Evolutionary conservation across 768 basidiomycete species (phyloP), one percentile per base, ranked within the genome.

Genomic region (Russula earlei): DNA sequence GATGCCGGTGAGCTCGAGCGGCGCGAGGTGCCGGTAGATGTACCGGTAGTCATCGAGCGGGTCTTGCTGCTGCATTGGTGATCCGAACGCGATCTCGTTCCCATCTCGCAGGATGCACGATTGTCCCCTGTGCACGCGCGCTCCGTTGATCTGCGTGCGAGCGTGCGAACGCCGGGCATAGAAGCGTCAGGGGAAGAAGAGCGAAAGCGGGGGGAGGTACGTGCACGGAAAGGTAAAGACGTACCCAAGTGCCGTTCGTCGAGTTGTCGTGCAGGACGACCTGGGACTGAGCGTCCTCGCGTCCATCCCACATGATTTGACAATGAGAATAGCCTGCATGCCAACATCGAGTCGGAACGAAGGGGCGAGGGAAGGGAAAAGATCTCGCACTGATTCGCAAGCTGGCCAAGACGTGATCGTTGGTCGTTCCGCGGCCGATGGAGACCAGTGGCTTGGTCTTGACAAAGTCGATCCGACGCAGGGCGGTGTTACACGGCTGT

Each of bases 61-160:
- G 48, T 72, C 70, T 45, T 66, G 68, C 63, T 77, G 81, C 24
- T 75, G 74, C 17, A 67, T 63, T 12, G 68, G 71, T 12, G 79
- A 79, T 8, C 94, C 94, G 62, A 98, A 87, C 8, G 87, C 84
- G 63, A 98, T 78, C 69, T 93, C 91, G 66, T 89, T 88, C 7
- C 93, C 92, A 58, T 89, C 82, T 12, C 75, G 76, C 47, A 94
- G 71, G 42, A 88, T 71, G 36, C 77, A 71, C 52, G 75, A 73
- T 10, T 73, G 69, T 38, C 74, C 74, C 62, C 76, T 81, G 36
- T 79, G 82, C 52, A 94, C 75, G 67, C 79, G 81, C 38, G 68
- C 68, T 29, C 80, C 80, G 62, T 87, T 88, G 63, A 89, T 81
- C 87, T 89, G 61, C 1, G 6, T 12, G 15, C 1, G 5, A 14